These are phyloP conservation scores for Cylindrotheca closterium DNA, from an alignment of 108 stramenopile genomes.

Conservation along the genomic window DNA sequence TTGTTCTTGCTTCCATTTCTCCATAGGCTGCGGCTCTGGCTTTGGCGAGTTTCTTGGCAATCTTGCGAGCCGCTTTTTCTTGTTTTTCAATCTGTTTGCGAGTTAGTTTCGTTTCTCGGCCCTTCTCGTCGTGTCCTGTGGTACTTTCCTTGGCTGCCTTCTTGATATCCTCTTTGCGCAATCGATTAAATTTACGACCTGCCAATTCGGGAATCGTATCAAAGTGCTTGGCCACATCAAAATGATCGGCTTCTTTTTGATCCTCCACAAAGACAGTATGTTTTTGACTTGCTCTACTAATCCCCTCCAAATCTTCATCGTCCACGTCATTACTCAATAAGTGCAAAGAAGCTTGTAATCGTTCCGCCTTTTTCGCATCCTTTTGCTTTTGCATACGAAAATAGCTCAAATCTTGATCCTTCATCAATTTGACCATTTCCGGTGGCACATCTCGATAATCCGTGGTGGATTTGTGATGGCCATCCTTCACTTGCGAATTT, in stretches of 20 bases:
- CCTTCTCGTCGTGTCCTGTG: slow-evolving; percentile 44
- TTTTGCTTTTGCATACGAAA: slow-evolving; percentile 76
- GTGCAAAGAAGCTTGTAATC: slow-evolving; percentile 79
- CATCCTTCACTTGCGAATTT: slow-evolving; percentile 70
- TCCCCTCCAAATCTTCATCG: slow-evolving; percentile 23
- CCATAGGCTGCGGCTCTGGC: slow-evolving; percentile 62
- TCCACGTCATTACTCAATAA: slow-evolving; percentile 51
- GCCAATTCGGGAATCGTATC: slow-evolving; percentile 86
- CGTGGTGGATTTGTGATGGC: slow-evolving; percentile 52
- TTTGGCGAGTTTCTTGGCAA: slow-evolving; percentile 59
- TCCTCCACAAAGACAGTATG: slow-evolving; percentile 83
- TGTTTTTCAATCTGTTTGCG: slow-evolving; percentile 39
- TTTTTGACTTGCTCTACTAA: slow-evolving; percentile 37
- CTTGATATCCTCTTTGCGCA: slow-evolving; percentile 42
- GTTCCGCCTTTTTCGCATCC: slow-evolving; percentile 77
- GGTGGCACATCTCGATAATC: slow-evolving; percentile 48
- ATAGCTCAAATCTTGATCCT: slow-evolving; percentile 96
- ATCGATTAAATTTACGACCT: slow-evolving; percentile 85
- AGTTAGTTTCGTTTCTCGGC: slow-evolving; percentile 6
- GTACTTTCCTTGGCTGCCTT: slow-evolving; percentile 35
- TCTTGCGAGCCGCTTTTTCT: slow-evolving; percentile 35
- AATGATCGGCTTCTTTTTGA: slow-evolving; percentile 51
- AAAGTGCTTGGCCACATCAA: slow-evolving; percentile 89
- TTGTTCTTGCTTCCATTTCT: slow-evolving; percentile 83
- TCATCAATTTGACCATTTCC: slow-evolving; percentile 84